A percentile compares a stretch with the other conserved stretches of the same genome.
These are phyloP conservation scores for Alternaria burnsii DNA, from an alignment of 2,329 filamentous ascomycete genomes.

Conservation along the genomic window DNA sequence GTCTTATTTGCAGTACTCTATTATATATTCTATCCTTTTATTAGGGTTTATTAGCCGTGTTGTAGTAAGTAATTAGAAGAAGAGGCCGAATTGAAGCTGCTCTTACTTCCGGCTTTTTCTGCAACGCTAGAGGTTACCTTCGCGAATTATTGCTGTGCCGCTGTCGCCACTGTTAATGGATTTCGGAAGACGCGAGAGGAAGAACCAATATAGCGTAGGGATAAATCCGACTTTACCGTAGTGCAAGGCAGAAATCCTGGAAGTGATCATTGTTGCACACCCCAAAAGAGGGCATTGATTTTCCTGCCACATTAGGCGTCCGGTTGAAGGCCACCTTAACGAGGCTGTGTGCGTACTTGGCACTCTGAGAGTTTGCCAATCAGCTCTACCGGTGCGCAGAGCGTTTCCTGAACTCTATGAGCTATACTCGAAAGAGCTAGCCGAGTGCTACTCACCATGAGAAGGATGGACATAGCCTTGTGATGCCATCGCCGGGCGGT, in stretches of 20 bases:
- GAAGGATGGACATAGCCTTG: background rate
- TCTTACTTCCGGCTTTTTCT: too few species aligned
- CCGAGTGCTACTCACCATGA: background rate
- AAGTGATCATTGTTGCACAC: background rate
- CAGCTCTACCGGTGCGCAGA: background rate
- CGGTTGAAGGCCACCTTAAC: background rate
- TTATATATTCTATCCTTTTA: too few species aligned
- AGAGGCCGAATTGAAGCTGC: too few species aligned
- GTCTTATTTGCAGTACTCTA: too few species aligned
- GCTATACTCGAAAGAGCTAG: background rate
- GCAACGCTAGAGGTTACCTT: background rate
- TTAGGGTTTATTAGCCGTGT: too few species aligned
- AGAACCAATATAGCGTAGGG: background rate
- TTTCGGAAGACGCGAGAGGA: background rate
- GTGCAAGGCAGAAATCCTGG: background rate
- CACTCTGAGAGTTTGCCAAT: conserved; percentile 1
- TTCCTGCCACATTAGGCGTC: conserved; percentile 5
- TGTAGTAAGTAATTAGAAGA: too few species aligned
- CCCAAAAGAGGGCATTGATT: background rate
- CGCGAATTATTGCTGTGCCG: background rate
- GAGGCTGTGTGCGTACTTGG: conserved; percentile 7
- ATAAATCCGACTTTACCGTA: conserved; percentile 5
- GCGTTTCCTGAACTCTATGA: background rate
- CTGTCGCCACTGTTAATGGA: background rate
- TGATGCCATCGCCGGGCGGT: background rate